Evolutionary conservation across 495 filamentous ascomycete genomes (phyloP), one percentile per base, ranked within the genome.

Genomic region (Massariosphaeria phaeospora): DNA sequence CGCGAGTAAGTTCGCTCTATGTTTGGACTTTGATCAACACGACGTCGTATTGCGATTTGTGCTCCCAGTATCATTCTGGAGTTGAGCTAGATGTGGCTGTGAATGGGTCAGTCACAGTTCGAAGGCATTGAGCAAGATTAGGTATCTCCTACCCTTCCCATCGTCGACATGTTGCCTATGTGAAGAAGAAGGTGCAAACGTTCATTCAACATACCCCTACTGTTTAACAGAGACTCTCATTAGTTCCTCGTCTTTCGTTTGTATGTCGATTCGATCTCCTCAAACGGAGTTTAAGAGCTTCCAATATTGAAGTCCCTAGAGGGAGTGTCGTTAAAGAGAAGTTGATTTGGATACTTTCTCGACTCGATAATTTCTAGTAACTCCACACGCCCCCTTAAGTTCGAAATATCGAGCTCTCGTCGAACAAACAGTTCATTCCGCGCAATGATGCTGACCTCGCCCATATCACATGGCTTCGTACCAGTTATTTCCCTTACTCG

Each of bases 401-500:
- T 72, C 8, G 69, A 70, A 43, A 67, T 65, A 26, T 41, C 62
- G 29, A 75, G 51, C 48, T 73, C 72, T 1, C 62, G 46, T 47
- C 71, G 72, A 6, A 73, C 70, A 4, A 75, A 48, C 41, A 57
- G 62, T 57, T 76, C 74, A 3, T n/a, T 67, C 74, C 15, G 74
- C 69, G 57, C 74, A 76, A 13, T 71, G 64, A 56, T 77, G 74
- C 6, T 59, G 44, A 9, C 74, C 74, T 41, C 58, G 75, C 2
- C 74, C 74, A 49, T 70, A 75, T 1, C 74, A 73, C 7, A 77
- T 62, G 13, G 69, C 64, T 17, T 70, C 61, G 20, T 72, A 31
- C 44, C 30, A 52, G 45, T 15, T 64, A 60, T 59, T 66, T 55
- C 63, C 26, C 46, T 49, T 15, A 44, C 53, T 5, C 34, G 44